These are phyloP conservation scores for Geranium rotundifolium DNA, from an alignment of 345 rosid genomes.

Conservation along the genomic window DNA sequence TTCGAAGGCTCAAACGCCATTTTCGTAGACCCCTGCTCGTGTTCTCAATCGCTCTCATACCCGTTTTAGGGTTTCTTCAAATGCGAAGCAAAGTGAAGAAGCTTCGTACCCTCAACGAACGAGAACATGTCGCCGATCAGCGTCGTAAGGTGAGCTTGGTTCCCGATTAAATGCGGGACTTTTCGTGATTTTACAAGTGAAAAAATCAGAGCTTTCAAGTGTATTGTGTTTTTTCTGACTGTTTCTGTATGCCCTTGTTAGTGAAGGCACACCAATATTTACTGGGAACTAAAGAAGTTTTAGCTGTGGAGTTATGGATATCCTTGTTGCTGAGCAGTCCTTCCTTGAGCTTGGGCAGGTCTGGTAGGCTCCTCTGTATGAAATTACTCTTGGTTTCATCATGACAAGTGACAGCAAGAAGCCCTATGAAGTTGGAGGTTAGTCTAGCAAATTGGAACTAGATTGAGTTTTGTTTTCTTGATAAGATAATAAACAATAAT, in stretches of 20 bases:
- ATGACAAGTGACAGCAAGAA: slow-evolving; percentile 1
- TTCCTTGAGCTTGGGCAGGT: slow-evolving; percentile 57
- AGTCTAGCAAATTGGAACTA: neutral
- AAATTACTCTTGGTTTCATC: slow-evolving; percentile 35
- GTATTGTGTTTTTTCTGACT: neutral
- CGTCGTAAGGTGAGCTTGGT: slow-evolving; percentile 51
- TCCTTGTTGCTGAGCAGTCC: slow-evolving; percentile 19
- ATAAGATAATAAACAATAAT: neutral
- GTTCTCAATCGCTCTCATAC: slow-evolving; percentile 43
- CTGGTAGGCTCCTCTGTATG: slow-evolving; percentile 74
- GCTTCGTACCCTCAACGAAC: slow-evolving; percentile 30
- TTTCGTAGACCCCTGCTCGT: slow-evolving; percentile 66
- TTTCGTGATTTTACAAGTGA: neutral
- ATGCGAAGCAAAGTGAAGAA: slow-evolving; percentile 43
- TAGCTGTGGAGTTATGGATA: slow-evolving; percentile 24
- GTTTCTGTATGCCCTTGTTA: slow-evolving; percentile 19
- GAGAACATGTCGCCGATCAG: slow-evolving; percentile 47
- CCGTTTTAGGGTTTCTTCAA: slow-evolving; percentile 51
- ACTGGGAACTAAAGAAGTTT: slow-evolving; percentile 29
- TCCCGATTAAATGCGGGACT: neutral
- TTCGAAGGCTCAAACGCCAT: slow-evolving; percentile 29
- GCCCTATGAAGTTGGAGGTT: slow-evolving; percentile 21
- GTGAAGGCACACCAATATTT: slow-evolving; percentile 42
- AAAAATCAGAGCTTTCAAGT: too few species aligned
- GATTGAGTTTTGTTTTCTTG: neutral